phyloP scores from a whole-genome alignment of 306 rosid species.

The Prunus mume region DNA sequence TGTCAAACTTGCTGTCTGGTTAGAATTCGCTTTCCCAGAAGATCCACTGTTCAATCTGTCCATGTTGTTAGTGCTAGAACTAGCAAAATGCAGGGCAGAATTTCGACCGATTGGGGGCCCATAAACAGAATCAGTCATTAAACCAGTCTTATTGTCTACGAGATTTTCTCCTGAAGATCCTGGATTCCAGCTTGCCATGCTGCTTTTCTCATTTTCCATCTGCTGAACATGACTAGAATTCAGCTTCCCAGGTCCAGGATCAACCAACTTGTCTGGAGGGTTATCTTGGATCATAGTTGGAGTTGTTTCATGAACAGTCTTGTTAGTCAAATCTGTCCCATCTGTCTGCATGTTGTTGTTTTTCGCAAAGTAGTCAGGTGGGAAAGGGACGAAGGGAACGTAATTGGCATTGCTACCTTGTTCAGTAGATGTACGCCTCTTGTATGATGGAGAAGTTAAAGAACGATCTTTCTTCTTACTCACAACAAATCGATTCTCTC shows the following conservation, averaged over 20 bases:
- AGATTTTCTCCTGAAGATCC: conserved; percentile 28
- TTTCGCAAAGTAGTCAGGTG: conserved; percentile 81
- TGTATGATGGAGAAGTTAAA: conserved; percentile 78
- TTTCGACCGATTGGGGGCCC: conserved; percentile 30
- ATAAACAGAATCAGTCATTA: neutral
- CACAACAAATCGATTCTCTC: conserved; percentile 86
- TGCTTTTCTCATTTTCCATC: conserved; percentile 22
- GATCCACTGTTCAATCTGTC: conserved; percentile 14
- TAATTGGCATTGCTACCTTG: conserved; percentile 59
- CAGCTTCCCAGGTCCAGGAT: conserved; percentile 17
- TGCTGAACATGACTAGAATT: conserved; percentile 13
- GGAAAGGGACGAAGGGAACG: conserved; percentile 94
- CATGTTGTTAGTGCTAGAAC: conserved; percentile 10
- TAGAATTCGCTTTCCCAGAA: conserved; percentile 14
- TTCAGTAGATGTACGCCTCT: conserved; percentile 70
- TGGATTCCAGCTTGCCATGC: conserved; percentile 24
- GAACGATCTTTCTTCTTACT: conserved; percentile 90
- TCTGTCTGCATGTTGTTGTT: conserved; percentile 47
- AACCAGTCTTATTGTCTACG: conserved; percentile 21
- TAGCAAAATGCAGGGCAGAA: conserved; percentile 25
- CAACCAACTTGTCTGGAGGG: conserved; percentile 28
- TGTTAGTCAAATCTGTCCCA: conserved; percentile 28
- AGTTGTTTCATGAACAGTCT: conserved; percentile 29
- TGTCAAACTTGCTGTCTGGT: conserved; percentile 21
- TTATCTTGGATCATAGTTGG: conserved; percentile 32